phyloP scores from a whole-genome alignment of 805 yeast species.

The Myxozyma kluyveri region DNA sequence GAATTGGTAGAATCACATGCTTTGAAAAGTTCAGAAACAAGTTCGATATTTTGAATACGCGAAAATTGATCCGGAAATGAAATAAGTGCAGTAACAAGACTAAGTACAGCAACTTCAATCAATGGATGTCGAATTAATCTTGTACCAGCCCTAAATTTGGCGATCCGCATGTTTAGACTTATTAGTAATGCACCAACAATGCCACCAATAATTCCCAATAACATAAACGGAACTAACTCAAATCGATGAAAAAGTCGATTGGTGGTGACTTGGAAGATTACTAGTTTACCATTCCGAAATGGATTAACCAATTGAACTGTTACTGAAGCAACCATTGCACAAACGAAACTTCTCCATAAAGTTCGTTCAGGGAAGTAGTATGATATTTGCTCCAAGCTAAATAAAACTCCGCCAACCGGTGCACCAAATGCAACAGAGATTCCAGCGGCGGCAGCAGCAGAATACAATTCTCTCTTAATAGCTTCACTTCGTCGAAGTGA shows the following conservation, averaged over 20 bases:
- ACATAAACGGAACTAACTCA: slow-evolving; percentile 70
- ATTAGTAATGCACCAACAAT: slow-evolving; percentile 20
- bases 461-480: slow-evolving; percentile 56
- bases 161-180: slow-evolving; percentile 27
- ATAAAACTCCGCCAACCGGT: slow-evolving; percentile 84
- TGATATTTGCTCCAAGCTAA: slow-evolving; percentile 60
- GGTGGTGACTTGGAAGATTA: slow-evolving; percentile 65
- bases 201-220: slow-evolving; percentile 61
- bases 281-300: slow-evolving; percentile 49
- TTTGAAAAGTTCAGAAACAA: slow-evolving; percentile 61
- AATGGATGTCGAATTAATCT: slow-evolving; percentile 36
- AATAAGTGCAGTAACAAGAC: slow-evolving; percentile 52
- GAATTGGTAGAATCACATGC: slow-evolving; percentile 51
- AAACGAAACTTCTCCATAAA: slow-evolving; percentile 81
- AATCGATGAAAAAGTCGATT: slow-evolving; percentile 63
- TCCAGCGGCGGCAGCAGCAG: slow-evolving; percentile 81
- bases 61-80: slow-evolving; percentile 57
- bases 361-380: slow-evolving; percentile 61
- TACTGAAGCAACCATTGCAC: slow-evolving; percentile 70
- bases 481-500: slow-evolving; percentile 50
- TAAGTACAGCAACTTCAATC: slow-evolving; percentile 50
- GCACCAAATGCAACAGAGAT: slow-evolving; percentile 82
- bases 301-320: slow-evolving; percentile 54
- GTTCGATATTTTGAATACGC: slow-evolving; percentile 53
- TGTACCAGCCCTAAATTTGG: slow-evolving; percentile 25